A percentile compares a stretch with the other conserved stretches of the same genome.
These are phyloP conservation scores for Solanum chiquidenum DNA, from an alignment of 257 asterid species.

Conservation along the genomic window DNA sequence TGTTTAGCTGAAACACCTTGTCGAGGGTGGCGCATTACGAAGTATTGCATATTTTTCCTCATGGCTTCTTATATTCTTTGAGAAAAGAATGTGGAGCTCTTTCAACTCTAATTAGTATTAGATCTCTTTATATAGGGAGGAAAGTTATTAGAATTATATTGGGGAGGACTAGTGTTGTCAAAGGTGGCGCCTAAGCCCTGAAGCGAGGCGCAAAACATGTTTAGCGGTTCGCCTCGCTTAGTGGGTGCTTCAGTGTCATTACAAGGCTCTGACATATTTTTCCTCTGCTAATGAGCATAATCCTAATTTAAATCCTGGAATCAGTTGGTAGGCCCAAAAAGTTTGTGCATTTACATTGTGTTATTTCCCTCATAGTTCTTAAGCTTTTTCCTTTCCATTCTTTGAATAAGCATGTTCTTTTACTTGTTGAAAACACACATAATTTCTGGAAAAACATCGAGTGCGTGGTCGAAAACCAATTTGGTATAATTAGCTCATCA, in stretches of 20 bases:
- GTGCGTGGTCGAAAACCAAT: not conserved
- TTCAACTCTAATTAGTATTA: not conserved
- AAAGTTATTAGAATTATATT: too few species aligned
- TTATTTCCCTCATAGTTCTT: not conserved
- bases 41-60: not conserved
- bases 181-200: not conserved
- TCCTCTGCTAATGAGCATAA: not conserved
- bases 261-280: not conserved
- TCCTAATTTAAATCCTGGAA: not conserved
- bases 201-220: not conserved
- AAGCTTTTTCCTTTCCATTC: not conserved
- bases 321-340: not conserved
- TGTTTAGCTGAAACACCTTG: not conserved
- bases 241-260: not conserved
- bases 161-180: not conserved
- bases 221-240: not conserved
- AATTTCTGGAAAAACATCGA: not conserved
- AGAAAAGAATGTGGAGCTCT: not conserved
- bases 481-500: not conserved
- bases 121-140: not conserved
- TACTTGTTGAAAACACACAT: too few species aligned
- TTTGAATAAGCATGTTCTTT: not conserved
- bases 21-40: not conserved
- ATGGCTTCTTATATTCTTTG: not conserved
- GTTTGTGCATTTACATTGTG: not conserved